Conservation (phyloP, 495 filamentous ascomycete species). For the Lophiostoma macrostomum region DNA sequence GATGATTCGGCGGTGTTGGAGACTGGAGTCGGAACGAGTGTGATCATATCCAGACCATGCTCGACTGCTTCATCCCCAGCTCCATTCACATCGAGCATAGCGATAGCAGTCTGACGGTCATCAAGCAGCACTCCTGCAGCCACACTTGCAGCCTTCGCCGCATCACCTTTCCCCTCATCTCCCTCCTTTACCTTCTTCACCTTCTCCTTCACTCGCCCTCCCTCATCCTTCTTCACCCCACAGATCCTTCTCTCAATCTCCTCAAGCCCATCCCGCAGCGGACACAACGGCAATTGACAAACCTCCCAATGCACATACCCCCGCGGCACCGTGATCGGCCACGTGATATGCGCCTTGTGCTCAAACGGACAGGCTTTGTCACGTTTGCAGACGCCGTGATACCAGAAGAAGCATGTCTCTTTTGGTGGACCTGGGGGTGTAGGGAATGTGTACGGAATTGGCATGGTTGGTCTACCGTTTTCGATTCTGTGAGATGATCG, state of each 20-base stretch:
- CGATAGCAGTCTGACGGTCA: too few species aligned
- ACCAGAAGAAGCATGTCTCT: slow-evolving; percentile 22
- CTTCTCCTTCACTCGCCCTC: background rate
- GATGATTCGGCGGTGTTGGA: too few species aligned
- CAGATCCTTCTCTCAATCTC: slow-evolving; percentile 30
- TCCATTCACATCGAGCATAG: too few species aligned
- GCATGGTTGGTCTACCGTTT: background rate
- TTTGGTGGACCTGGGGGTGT: background rate
- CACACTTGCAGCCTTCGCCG: too few species aligned
- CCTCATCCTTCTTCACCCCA: slow-evolving; percentile 32
- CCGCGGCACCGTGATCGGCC: slow-evolving; percentile 3
- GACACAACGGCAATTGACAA: slow-evolving; percentile 10
- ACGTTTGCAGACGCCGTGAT: slow-evolving; percentile 9
- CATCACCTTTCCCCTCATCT: too few species aligned
- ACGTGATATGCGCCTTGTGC: slow-evolving; percentile 6
- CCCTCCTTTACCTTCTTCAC: background rate
- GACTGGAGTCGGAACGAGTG: too few species aligned
- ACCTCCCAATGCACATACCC: slow-evolving; percentile 5
- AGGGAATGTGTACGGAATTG: background rate
- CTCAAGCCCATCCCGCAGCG: slow-evolving; percentile 2
- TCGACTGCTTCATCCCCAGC: background rate
- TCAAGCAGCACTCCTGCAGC: too few species aligned
- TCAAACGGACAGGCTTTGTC: background rate
- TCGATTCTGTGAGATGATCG: background rate
- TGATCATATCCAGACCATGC: too few species aligned